These are phyloP conservation scores for Pelargonium nanum DNA, from an alignment of 345 rosid genomes.

Conservation along the genomic window DNA sequence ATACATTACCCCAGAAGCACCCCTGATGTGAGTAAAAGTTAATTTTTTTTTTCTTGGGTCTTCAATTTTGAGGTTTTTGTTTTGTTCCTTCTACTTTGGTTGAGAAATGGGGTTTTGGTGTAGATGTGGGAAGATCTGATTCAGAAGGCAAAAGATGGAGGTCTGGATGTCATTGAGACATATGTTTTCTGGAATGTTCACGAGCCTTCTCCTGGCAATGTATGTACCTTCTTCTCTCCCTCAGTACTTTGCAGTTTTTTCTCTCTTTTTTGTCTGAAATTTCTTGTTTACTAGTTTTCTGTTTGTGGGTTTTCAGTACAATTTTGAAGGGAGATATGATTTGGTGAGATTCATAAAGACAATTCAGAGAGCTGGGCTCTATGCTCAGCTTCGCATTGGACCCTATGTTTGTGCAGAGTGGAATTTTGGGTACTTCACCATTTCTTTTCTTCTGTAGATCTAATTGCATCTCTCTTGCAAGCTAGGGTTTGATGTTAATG, in stretches of 20 bases:
- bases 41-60: not conserved
- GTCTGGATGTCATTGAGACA: constrained; percentile 89
- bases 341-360: constrained; percentile 85
- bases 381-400: constrained; percentile 94
- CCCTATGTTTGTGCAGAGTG: constrained; percentile 99
- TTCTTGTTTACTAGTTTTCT: not conserved
- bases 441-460: constrained; percentile 21
- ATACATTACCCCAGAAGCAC: constrained; percentile 94
- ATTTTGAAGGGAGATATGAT: constrained; percentile 93
- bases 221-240: constrained; percentile 16
- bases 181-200: constrained; percentile 99
- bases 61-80: not conserved
- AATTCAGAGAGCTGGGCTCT: constrained; percentile 74
- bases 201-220: constrained; percentile 94
- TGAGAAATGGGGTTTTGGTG: constrained; percentile 8
- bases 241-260: not conserved
- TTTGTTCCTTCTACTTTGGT: constrained; percentile 2
- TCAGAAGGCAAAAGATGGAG: constrained; percentile 95
- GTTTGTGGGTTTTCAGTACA: constrained; percentile 33
- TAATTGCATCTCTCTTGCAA: not conserved
- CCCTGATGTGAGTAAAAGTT: constrained; percentile 68
- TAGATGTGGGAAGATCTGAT: constrained; percentile 99
- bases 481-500: not conserved
- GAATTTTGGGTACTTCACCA: constrained; percentile 77
- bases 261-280: not conserved